Evolutionary conservation across 805 yeast genomes (phyloP), one percentile per base, ranked within the genome.

Genomic region (Teunomyces funiuensis): DNA sequence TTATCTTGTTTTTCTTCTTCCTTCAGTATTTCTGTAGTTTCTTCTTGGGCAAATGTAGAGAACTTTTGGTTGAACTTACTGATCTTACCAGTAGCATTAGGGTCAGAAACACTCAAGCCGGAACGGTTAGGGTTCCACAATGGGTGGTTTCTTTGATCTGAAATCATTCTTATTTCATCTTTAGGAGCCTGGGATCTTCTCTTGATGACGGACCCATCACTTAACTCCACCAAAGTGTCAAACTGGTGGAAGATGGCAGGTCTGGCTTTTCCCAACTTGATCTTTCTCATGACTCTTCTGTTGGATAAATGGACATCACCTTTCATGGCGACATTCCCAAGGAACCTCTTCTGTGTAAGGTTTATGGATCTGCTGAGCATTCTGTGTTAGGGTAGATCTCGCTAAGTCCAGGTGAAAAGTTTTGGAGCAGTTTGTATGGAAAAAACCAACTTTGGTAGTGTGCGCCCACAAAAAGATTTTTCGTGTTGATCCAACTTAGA

Each of bases 221-320:
- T 84, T 44, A 90, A 74, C 65, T 91, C 96, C n/a, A 93, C 90
- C 27, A 76, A 65, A 23, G 90, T 85, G 49, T 91, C 89, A 61
- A 93, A 93, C 62, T 88, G 88, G 67, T 91, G 79, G 65, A 88
- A 90, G 29, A 93, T 85, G 25, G 97, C 89, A 2, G 98, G 97
- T 65, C 97, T 80, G 13, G 96, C 89, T 60, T 85, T 85, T 42
- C 97, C 97, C 42, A 83, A 65, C 45, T 70, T 64, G 53, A 86
- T 84, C 60, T 80, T 83, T 60, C 79, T 82, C 64, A 77, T 61
- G 39, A 88, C 88, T 66, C 91, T 77, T 56, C 73, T 60, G 44
- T 55, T 60, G 36, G 74, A 69, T 34, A 71, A 67, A 39, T 66
- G 66, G 22, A 70, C 76, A 36, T 71, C 75, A 22, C 67, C 67